Evolutionary conservation across 2,329 filamentous ascomycete genomes (phyloP).

Genomic region (Pyrenophora teres): DNA sequence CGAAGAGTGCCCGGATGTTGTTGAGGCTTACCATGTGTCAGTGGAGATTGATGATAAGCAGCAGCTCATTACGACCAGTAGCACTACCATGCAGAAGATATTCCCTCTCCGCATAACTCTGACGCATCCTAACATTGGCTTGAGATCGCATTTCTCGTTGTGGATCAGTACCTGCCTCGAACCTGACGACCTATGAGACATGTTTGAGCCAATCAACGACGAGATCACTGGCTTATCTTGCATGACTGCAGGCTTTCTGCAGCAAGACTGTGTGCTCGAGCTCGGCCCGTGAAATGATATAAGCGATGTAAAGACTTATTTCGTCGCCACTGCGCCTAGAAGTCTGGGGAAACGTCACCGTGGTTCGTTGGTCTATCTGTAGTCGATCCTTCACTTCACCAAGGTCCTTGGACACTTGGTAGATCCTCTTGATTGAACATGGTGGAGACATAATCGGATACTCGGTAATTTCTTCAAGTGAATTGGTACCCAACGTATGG

Average conservation of each 20-base stretch:
- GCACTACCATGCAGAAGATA: neutral
- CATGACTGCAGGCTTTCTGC: slow-evolving; percentile 7
- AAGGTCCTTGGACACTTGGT: neutral
- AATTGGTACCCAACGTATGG: slow-evolving; percentile 5
- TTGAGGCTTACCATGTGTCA: neutral
- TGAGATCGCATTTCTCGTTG: slow-evolving; percentile 3
- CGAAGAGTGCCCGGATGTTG: neutral
- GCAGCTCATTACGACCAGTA: neutral
- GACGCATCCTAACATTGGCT: neutral
- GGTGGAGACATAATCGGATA: neutral
- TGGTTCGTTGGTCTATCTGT: neutral
- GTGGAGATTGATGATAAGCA: slow-evolving; percentile 10
- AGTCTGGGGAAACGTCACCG: slow-evolving; percentile 15
- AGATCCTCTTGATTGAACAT: neutral
- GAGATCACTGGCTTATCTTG: slow-evolving; percentile 49
- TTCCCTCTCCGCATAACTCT: neutral
- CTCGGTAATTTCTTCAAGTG: neutral
- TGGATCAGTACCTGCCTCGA: slow-evolving; percentile 9
- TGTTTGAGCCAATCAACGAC: slow-evolving; percentile 21
- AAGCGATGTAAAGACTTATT: neutral
- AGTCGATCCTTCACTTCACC: neutral
- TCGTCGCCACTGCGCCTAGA: neutral
- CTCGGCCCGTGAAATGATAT: neutral
- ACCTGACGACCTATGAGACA: slow-evolving; percentile 13
- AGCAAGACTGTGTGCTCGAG: neutral